Evolutionary conservation across 495 filamentous ascomycete species (phyloP).

Genomic region (Tuber aestivum): DNA sequence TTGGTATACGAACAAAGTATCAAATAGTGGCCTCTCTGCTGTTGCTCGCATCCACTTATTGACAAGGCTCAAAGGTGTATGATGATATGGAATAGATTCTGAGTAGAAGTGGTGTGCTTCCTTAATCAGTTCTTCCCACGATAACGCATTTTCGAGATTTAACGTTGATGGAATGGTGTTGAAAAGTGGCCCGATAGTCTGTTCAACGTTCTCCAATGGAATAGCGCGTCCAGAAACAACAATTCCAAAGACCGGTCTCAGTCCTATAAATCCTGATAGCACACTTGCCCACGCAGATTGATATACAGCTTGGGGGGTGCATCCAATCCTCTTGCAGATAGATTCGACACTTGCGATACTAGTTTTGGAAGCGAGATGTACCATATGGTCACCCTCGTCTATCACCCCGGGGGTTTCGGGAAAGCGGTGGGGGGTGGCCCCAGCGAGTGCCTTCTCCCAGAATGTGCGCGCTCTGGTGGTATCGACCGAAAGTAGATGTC

Average conservation of each 20-base stretch:
- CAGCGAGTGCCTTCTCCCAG: constrained; percentile 59
- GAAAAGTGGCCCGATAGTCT: constrained; percentile 76
- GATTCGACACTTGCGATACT: constrained; percentile 45
- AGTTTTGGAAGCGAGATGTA: constrained; percentile 25
- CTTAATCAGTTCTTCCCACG: constrained; percentile 50
- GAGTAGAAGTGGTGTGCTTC: constrained; percentile 59
- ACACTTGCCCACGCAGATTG: constrained; percentile 63
- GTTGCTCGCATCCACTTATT: constrained; percentile 60
- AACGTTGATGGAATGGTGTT: constrained; percentile 75
- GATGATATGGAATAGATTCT: constrained; percentile 57
- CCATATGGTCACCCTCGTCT: constrained; percentile 16
- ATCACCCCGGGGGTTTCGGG: constrained; percentile 19
- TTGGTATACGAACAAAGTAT: constrained; percentile 82
- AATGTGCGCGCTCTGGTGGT: constrained; percentile 55
- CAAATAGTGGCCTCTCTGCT: constrained; percentile 60
- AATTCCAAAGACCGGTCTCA: constrained; percentile 54
- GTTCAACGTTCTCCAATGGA: constrained; percentile 58
- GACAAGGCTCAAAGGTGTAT: constrained; percentile 65
- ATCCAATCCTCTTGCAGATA: constrained; percentile 52
- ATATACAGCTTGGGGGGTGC: constrained; percentile 69
- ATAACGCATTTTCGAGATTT: constrained; percentile 46
- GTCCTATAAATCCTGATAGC: constrained; percentile 47
- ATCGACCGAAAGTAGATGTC: constrained; percentile 48
- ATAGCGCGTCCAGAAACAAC: constrained; percentile 67
- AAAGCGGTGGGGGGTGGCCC: constrained; percentile 43